These are phyloP conservation scores for Tagetes erecta DNA, from an alignment of 129 eudicot genomes.

Conservation along the genomic window DNA sequence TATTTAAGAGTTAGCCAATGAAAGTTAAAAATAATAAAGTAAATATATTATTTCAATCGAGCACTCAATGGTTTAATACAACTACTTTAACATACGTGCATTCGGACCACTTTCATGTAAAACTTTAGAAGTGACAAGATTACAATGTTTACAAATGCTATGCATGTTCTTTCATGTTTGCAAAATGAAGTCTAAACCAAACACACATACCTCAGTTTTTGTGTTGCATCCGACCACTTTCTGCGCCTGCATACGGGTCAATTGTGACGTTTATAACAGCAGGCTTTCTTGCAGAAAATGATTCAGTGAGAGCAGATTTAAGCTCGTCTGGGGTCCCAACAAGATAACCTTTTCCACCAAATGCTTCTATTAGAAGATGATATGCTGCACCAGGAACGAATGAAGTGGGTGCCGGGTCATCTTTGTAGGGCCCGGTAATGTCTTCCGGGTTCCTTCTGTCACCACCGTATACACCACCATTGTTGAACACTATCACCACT, in stretches of 20 bases:
- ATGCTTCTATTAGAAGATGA: conserved; percentile 80
- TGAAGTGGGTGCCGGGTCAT: conserved; percentile 96
- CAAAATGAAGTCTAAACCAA: conserved; percentile 6
- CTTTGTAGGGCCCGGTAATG: conserved; percentile 77
- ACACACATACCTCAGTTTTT: conserved; percentile 61
- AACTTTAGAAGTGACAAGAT: conserved; percentile 17
- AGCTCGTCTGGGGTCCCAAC: conserved; percentile 89
- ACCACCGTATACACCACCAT: conserved; percentile 98
- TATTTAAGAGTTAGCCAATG: too few species aligned
- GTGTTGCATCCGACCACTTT: conserved; percentile 97
- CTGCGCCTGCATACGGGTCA: conserved; percentile 96
- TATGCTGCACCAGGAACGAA: conserved; percentile 92
- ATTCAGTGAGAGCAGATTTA: conserved; percentile 68
- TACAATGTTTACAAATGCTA: not conserved
- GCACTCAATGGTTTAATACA: too few species aligned
- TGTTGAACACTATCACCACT: conserved; percentile 94
- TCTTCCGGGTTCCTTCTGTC: conserved; percentile 87
- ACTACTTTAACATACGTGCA: not conserved
- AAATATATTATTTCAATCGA: too few species aligned
- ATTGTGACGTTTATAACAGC: conserved; percentile 88
- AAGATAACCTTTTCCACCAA: conserved; percentile 97
- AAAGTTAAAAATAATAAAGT: too few species aligned
- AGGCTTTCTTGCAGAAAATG: conserved; percentile 80
- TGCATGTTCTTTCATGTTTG: conserved; percentile 21
- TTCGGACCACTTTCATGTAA: not conserved